Base-by-base conservation (phyloP, 331 rosid genomes). In the Arachis monticola region DNA sequence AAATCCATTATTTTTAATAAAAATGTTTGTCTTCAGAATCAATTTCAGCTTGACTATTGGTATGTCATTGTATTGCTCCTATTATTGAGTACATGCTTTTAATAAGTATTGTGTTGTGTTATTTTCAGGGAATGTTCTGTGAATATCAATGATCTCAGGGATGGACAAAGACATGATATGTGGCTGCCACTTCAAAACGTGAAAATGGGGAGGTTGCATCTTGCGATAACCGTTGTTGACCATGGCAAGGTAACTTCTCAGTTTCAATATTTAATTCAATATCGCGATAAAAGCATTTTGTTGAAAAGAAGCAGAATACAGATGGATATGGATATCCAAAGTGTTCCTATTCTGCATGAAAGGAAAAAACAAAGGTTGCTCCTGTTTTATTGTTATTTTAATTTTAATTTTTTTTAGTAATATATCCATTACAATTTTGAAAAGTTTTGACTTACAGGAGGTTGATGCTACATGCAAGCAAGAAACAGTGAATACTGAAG, bases 181-280 rank as follows among this genome's bases (percentile, higher is more conserved):
- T 95, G 99, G 99, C 76, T 92, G 79, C 72, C 92, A 62, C 98
- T 95, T 80, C 73, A 84, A 81, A 95, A 89, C 27, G 79, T 95
- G 10, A 95, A 90, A 82, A 85, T 80, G 1, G 98, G 99, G 73
- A 81, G 96, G 82, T 72, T 95, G 88, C 99, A 78, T 78, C 81
- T 95, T 27, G 93, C 91, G 68, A 52, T 92, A 69, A 86, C 96
- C 76, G 73, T 95, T 48, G 5, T 78, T 52, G 91, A 64, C 59
- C 79, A 69, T 67, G 85, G 27, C 40, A 89, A 87, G 97, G 99
- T 90, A 60, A 63, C 41, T 27, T 46, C 41, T 38, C 67, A 35
- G 31, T 3, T 1, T 22, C 44, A 22, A 50, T 77, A 17, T 51
- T 32, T 7, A 32, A 32, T 32, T 32, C 38, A 59, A 61, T 70